phyloP scores from a whole-genome alignment of 2,329 filamentous ascomycete species.

The Aspergillus aculeatus region DNA sequence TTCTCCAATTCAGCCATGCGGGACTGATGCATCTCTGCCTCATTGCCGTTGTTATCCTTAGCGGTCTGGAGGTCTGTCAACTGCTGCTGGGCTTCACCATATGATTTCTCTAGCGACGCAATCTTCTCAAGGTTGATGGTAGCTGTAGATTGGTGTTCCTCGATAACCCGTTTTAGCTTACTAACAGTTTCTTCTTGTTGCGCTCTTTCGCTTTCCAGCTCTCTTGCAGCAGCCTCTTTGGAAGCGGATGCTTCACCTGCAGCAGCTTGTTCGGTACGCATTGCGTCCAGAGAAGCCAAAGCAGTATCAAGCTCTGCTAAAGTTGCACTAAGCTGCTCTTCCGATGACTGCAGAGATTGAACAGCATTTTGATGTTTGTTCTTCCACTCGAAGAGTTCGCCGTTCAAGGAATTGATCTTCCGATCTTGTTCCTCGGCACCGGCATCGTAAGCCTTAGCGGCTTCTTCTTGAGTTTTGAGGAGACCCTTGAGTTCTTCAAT shows the following conservation, averaged over 20 bases:
- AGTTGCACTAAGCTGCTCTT: constrained; percentile 69
- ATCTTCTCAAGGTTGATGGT: constrained; percentile 68
- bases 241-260: constrained; percentile 31
- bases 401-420: constrained; percentile 65
- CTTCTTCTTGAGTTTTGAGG: constrained; percentile 42
- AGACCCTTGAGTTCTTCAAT: constrained; percentile 65
- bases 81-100: constrained; percentile 64
- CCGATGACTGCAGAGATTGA: constrained; percentile 68
- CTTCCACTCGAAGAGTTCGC: constrained; percentile 73
- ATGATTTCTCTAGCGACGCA: constrained; percentile 69
- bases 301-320: constrained; percentile 72
- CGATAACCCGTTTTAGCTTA: constrained; percentile 69
- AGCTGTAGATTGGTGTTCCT: constrained; percentile 76
- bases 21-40: constrained; percentile 43
- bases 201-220: constrained; percentile 51
- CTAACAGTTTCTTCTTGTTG: constrained; percentile 62
- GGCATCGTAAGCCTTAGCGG: constrained; percentile 35
- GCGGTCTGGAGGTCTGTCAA: constrained; percentile 65
- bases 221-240: constrained; percentile 43
- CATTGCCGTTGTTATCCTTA: constrained; percentile 55
- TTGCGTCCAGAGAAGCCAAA: constrained; percentile 53
- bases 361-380: constrained; percentile 70
- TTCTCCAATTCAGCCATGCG: constrained; percentile 57
- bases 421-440: constrained; percentile 49
- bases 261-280: constrained; percentile 43